Base-by-base conservation (phyloP, 495 filamentous ascomycete species). In the Penicillium roqueforti region DNA sequence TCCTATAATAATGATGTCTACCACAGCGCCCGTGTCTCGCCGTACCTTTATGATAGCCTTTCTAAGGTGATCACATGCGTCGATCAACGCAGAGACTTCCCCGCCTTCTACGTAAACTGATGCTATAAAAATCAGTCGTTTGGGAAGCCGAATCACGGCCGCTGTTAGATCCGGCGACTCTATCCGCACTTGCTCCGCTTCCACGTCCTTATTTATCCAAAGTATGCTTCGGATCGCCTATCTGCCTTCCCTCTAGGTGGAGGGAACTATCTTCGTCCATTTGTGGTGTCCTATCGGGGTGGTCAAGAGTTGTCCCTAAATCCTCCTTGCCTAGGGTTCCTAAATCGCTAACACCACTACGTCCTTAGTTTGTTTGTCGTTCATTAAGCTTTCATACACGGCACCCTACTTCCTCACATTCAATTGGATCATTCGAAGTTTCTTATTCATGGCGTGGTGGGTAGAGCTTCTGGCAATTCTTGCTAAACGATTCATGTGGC, bases 201-300 rank as follows among this genome's bases (percentile, higher is more conserved):
- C 54, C 3, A 65, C 39, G 23, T 67, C 62, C 13, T 56, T 68
- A 9, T 59, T 59, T 6, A 68, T 47, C 65, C 59, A 72, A 2
- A 72, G 58, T 63, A 70, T 68, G 39, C 65, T 67, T 41, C 59
- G 55, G 10, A 67, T 60, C 18, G 58, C 57, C 66, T 47, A 69
- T 53, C 62, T 51, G 10, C 53, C 57, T 39, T 65, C 56, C 44
- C 47, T 58, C 55, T 38, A 32, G 13, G 31, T 6, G 31, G 11
- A 32, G 0, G 13, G 65, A 19, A 64, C 48, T 53, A 70, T 60
- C 42, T 68, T 70, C 0, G 57, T 68, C 63, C 47, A 70, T 32
- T 70, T 61, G 16, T 57, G 43, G 42, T 69, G 56, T 58, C 53
- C 59, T 47, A 67, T 68, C 36, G 57, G 59, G 53, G 54, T 64